Evolutionary conservation across 2,329 filamentous ascomycete species (phyloP).

Genomic region (Pseudogymnoascus pannorum): DNA sequence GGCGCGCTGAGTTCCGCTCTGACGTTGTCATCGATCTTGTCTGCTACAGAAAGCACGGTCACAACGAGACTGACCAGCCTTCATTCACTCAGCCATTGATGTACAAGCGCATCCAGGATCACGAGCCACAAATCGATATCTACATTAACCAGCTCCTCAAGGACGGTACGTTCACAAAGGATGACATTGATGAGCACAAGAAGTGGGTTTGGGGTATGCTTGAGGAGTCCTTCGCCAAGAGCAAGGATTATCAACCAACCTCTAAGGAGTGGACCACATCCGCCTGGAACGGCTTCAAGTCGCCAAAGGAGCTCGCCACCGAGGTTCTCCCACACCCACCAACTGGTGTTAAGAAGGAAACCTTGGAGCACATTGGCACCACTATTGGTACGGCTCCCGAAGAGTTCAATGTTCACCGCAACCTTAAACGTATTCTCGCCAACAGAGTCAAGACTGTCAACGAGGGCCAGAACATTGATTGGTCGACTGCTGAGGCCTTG

Average conservation of each 20-base stretch:
- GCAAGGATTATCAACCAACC: slow-evolving; percentile 93
- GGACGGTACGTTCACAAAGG: slow-evolving; percentile 92
- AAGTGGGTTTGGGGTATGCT: slow-evolving; percentile 99
- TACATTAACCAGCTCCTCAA: slow-evolving; percentile 87
- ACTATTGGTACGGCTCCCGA: slow-evolving; percentile 74
- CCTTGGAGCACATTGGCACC: slow-evolving; percentile 73
- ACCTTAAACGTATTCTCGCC: slow-evolving; percentile 90
- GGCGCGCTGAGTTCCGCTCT: slow-evolving; percentile 97
- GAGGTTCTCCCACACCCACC: slow-evolving; percentile 89
- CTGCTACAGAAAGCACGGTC: slow-evolving; percentile 97
- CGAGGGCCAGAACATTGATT: slow-evolving; percentile 93
- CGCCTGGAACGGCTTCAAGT: slow-evolving; percentile 99
- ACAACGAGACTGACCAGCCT: slow-evolving; percentile 99
- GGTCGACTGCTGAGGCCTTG: slow-evolving; percentile 92
- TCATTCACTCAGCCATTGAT: slow-evolving; percentile 99
- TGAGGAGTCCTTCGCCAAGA: slow-evolving; percentile 93
- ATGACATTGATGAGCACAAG: slow-evolving; percentile 97
- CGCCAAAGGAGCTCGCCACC: slow-evolving; percentile 90
- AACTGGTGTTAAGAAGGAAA: slow-evolving; percentile 68
- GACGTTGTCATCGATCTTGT: slow-evolving; percentile 97
- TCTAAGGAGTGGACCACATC: slow-evolving; percentile 98
- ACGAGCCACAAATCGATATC: slow-evolving; percentile 78
- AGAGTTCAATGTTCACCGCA: slow-evolving; percentile 83
- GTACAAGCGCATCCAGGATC: slow-evolving; percentile 93
- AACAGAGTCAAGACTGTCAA: slow-evolving; percentile 86